Conservation (phyloP, 371 early-diverging fungal species). For the Mucor racemosus region DNA sequence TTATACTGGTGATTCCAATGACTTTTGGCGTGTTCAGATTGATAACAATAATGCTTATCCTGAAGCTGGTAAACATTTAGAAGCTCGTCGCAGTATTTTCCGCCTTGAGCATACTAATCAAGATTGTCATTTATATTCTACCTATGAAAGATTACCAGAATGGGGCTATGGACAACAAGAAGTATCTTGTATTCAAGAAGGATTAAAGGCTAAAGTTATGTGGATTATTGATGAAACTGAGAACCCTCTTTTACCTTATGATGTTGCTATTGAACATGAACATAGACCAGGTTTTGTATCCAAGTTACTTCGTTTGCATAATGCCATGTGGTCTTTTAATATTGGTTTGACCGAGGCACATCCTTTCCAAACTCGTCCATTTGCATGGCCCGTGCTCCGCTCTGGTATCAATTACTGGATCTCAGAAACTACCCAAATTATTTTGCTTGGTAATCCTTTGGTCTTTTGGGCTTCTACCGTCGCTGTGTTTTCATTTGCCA, state of each 20-base stretch:
- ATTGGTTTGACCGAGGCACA: slow-evolving; percentile 83
- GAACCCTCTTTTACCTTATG: slow-evolving; percentile 45
- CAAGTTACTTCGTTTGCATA: slow-evolving; percentile 84
- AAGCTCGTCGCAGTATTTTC: slow-evolving; percentile 70
- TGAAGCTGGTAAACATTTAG: slow-evolving; percentile 55
- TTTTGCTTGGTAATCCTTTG: slow-evolving; percentile 97
- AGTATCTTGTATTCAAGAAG: slow-evolving; percentile 81
- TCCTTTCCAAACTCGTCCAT: slow-evolving; percentile 86
- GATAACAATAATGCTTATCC: slow-evolving; percentile 51
- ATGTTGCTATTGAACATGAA: slow-evolving; percentile 51
- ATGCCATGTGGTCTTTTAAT: slow-evolving; percentile 84
- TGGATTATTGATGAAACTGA: slow-evolving; percentile 68
- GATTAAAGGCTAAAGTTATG: slow-evolving; percentile 62
- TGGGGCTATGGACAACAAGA: slow-evolving; percentile 98
- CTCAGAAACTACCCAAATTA: slow-evolving; percentile 71
- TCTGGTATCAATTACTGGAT: slow-evolving; percentile 94
- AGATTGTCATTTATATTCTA: slow-evolving; percentile 81
- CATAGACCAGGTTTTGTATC: slow-evolving; percentile 64
- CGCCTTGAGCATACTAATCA: slow-evolving; percentile 76
- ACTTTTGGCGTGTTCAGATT: slow-evolving; percentile 77
- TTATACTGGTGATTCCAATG: slow-evolving; percentile 61
- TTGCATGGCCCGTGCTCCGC: slow-evolving; percentile 83
- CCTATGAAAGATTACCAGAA: slow-evolving; percentile 82
- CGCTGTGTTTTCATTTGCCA: slow-evolving; percentile 65
- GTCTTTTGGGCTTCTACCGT: slow-evolving; percentile 86